These are phyloP conservation scores for Myrica gale DNA, from an alignment of 306 rosid species.

Conservation along the genomic window DNA sequence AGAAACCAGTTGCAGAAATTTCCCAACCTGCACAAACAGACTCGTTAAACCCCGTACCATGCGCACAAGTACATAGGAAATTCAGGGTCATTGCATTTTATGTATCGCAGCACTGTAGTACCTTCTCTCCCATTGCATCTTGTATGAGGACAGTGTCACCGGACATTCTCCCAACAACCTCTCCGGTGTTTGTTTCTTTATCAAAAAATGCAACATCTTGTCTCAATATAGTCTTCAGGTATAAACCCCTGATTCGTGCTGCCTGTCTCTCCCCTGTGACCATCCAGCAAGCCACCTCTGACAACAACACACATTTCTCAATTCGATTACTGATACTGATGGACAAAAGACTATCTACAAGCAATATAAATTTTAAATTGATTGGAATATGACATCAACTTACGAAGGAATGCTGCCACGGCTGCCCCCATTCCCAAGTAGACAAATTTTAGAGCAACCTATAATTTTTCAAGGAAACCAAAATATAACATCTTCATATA, in stretches of 20 bases:
- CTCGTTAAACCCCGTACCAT: not conserved
- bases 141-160: constrained; percentile 31
- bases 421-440: constrained; percentile 21
- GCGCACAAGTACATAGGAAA: not conserved
- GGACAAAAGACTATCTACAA: not conserved
- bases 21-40: constrained; percentile 58
- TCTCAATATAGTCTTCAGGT: constrained; percentile 36
- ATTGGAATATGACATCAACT: constrained; percentile 9
- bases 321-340: not conserved
- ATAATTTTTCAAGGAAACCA: not conserved
- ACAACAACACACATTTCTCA: not conserved
- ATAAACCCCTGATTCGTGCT: constrained; percentile 30
- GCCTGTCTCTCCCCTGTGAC: constrained; percentile 43
- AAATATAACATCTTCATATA: not conserved
- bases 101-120: constrained; percentile 7
- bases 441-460: constrained; percentile 11
- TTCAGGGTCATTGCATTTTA: not conserved
- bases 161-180: constrained; percentile 29
- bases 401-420: constrained; percentile 26
- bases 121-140: constrained; percentile 36
- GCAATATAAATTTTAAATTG: not conserved
- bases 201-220: constrained; percentile 33
- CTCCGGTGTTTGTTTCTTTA: constrained; percentile 23
- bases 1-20: constrained; percentile 47
- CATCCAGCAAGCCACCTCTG: constrained; percentile 48